These are phyloP conservation scores for Septoria petroselini DNA, from an alignment of 2,329 filamentous ascomycete genomes.

Conservation along the genomic window DNA sequence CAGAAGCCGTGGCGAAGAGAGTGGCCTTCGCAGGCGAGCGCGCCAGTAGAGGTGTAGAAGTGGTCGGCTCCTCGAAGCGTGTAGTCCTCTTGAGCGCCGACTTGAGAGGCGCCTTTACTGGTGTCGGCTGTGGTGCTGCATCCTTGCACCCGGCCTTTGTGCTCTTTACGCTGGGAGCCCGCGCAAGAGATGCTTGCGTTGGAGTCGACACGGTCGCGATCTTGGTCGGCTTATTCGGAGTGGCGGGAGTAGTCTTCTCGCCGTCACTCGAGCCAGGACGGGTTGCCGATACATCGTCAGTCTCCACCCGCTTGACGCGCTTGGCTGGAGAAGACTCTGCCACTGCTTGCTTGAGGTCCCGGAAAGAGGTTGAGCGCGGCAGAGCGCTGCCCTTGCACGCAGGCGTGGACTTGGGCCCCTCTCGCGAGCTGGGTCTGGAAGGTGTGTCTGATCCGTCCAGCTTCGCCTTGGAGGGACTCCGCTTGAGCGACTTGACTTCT, in stretches of 20 bases:
- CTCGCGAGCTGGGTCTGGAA: constrained; percentile 20
- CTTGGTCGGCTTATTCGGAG: constrained; percentile 40
- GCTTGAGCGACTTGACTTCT: constrained; percentile 50
- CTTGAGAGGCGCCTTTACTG: constrained; percentile 23
- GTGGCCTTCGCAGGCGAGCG: constrained; percentile 34
- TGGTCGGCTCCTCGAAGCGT: constrained; percentile 11
- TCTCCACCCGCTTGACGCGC: constrained; percentile 55
- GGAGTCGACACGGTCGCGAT: constrained; percentile 66
- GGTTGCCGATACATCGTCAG: constrained; percentile 66
- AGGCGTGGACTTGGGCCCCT: constrained; percentile 26
- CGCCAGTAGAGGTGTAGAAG: constrained; percentile 28
- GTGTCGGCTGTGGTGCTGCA: constrained; percentile 30
- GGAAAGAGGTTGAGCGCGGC: constrained; percentile 27
- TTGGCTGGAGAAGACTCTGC: constrained; percentile 57
- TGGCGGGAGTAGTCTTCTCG: constrained; percentile 41
- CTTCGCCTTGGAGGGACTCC: constrained; percentile 58
- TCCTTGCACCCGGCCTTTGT: constrained; percentile 38
- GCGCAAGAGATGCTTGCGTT: constrained; percentile 70
- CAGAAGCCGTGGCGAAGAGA: constrained; percentile 19
- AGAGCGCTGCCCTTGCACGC: constrained; percentile 28
- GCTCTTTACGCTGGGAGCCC: constrained; percentile 54
- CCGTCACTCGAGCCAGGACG: constrained; percentile 55
- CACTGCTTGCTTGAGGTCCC: constrained; percentile 22
- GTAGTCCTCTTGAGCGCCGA: constrained; percentile 12
- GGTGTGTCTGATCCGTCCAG: constrained; percentile 48